A percentile compares a stretch with the other conserved stretches of the same genome.
Conservation (phyloP, 257 asterid species). For the Scutellaria minor region DNA sequence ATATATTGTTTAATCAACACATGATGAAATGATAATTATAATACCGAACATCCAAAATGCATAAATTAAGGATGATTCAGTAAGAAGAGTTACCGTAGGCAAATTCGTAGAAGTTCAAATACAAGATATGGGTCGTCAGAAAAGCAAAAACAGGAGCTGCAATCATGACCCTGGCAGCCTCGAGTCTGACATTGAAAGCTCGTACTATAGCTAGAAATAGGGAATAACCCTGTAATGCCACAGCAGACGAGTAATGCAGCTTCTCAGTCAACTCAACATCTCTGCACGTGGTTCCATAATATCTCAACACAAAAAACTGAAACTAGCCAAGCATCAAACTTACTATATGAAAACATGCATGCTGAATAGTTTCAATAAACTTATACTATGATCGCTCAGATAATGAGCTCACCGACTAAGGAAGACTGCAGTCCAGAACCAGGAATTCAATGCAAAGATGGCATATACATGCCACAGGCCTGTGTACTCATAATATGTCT, state of each 20-base stretch:
- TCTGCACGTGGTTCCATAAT: conserved; percentile 47
- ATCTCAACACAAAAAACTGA: conserved; percentile 28
- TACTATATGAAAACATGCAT: conserved; percentile 10
- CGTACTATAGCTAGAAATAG: conserved; percentile 73
- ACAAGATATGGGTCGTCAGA: conserved; percentile 73
- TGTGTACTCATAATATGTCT: conserved; percentile 74
- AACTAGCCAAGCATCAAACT: conserved; percentile 7
- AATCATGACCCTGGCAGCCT: conserved; percentile 87
- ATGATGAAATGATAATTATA: background rate
- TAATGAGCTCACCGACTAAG: conserved; percentile 68
- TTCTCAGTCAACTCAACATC: conserved; percentile 84
- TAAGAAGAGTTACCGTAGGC: conserved; percentile 57
- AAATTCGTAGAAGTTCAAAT: conserved; percentile 64
- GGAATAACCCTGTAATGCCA: conserved; percentile 71
- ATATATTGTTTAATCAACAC: background rate
- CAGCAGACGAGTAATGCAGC: conserved; percentile 74
- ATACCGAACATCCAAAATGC: background rate
- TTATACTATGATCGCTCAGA: background rate
- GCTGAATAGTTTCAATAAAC: background rate
- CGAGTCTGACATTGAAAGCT: conserved; percentile 56
- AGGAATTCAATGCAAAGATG: conserved; percentile 69
- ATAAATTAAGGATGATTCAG: background rate
- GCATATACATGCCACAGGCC: conserved; percentile 81
- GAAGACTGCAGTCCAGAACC: conserved; percentile 89
- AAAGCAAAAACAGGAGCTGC: conserved; percentile 80